Evolutionary conservation across 495 filamentous ascomycete genomes (phyloP).

Genomic region (Aspergillus ellipticus): DNA sequence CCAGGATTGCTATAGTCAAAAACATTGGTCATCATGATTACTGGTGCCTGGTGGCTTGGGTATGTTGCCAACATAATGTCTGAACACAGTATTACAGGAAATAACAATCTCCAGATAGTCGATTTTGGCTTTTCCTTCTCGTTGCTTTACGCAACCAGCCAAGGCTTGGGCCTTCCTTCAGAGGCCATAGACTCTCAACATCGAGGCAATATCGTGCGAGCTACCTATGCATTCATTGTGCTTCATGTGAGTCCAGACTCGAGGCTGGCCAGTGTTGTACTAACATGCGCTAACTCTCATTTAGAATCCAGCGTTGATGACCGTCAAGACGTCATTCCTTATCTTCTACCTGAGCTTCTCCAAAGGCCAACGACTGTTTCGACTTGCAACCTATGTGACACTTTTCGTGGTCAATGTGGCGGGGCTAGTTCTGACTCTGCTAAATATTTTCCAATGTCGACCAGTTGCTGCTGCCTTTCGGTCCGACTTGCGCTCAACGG

Average conservation of each 20-base stretch:
- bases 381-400: constrained; percentile 64
- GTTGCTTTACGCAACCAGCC: constrained; percentile 65
- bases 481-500: constrained; percentile 34
- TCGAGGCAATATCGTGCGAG: constrained; percentile 51
- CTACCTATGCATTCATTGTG: constrained; percentile 75
- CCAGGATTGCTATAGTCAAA: constrained; percentile 67
- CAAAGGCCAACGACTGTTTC: constrained; percentile 66
- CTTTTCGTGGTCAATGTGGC: constrained; percentile 71
- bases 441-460: constrained; percentile 84
- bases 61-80: constrained; percentile 41
- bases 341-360: constrained; percentile 80
- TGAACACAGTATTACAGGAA: not conserved
- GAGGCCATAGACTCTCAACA: constrained; percentile 49
- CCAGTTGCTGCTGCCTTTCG: constrained; percentile 63
- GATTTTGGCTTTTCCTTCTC: constrained; percentile 73
- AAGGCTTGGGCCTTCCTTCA: constrained; percentile 74
- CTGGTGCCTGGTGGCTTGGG: constrained; percentile 79
- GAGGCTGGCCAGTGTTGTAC: not conserved
- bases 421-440: constrained; percentile 71
- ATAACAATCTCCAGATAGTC: constrained; percentile 44
- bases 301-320: constrained; percentile 77
- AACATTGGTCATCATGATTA: constrained; percentile 72
- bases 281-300: not conserved
- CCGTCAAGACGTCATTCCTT: constrained; percentile 80
- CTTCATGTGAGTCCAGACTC: constrained; percentile 60